Conservation (phyloP, 73 alveolate species). For the Paramecium caudatum region DNA sequence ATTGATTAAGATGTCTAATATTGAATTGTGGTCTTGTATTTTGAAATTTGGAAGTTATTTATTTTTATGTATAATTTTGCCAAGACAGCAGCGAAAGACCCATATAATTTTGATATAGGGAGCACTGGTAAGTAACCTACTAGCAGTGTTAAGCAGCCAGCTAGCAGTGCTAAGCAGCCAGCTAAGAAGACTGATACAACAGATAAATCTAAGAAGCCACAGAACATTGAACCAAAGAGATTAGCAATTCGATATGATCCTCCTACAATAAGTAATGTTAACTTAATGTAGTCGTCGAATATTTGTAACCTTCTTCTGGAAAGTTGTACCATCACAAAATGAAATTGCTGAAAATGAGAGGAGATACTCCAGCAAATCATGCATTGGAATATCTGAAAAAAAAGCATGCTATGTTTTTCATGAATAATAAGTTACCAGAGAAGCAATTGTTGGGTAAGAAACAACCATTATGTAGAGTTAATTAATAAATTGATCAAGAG, state of each 20-base stretch:
- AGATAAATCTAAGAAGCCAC: not conserved
- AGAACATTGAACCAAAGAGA: slow-evolving; percentile 87
- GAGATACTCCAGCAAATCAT: slow-evolving; percentile 87
- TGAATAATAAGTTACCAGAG: slow-evolving; percentile 77
- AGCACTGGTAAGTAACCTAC: not conserved
- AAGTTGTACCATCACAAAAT: slow-evolving; percentile 97
- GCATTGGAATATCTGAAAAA: slow-evolving; percentile 88
- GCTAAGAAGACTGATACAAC: not conserved
- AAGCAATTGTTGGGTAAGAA: slow-evolving; percentile 69
- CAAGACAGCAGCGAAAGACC: slow-evolving; percentile 50
- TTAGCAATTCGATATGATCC: slow-evolving; percentile 95
- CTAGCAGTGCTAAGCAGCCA: too few relatives aligned
- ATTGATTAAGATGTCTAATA: too few relatives aligned
- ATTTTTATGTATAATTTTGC: slow-evolving; percentile 69
- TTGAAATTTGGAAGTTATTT: slow-evolving; percentile 30
- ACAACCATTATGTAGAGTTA: slow-evolving; percentile 66
- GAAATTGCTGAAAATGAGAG: slow-evolving; percentile 88
- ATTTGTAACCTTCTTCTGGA: slow-evolving; percentile 94
- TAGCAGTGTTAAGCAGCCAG: too few relatives aligned
- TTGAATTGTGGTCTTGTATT: too few relatives aligned
- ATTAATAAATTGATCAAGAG: slow-evolving; percentile 66
- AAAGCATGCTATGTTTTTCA: slow-evolving; percentile 91
- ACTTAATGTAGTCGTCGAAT: slow-evolving; percentile 83
- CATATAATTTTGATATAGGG: slow-evolving; percentile 69
- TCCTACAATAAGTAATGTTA: slow-evolving; percentile 81